phyloP scores from a whole-genome alignment of 495 filamentous ascomycete genomes.

The Schizothecium vesticola region DNA sequence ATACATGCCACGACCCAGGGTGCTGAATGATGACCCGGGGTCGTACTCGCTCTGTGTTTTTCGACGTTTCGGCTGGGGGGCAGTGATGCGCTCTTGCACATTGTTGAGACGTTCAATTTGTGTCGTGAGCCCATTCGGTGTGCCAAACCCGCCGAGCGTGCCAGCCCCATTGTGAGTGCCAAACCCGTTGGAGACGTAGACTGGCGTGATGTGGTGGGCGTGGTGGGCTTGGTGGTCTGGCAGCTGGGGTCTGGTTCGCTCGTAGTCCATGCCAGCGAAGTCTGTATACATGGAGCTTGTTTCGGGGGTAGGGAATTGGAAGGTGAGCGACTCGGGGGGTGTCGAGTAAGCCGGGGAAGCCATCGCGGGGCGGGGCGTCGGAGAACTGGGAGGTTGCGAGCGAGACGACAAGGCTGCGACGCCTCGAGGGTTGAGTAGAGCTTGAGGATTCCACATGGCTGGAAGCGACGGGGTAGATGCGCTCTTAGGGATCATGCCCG shows the following conservation, averaged over 20 bases:
- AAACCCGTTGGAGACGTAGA: neutral
- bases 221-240: neutral
- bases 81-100: conserved; percentile 56
- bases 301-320: conserved; percentile 41
- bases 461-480: neutral
- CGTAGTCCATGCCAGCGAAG: conserved; percentile 15
- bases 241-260: neutral
- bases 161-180: neutral
- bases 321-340: conserved; percentile 19
- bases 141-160: neutral
- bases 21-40: conserved; percentile 37
- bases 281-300: conserved; percentile 14
- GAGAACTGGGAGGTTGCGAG: conserved; percentile 13
- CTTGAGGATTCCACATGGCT: conserved; percentile 24
- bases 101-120: conserved; percentile 68
- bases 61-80: conserved; percentile 57
- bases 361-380: neutral
- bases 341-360: neutral
- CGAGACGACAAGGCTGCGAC: conserved; percentile 2
- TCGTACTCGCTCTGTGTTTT: conserved; percentile 50
- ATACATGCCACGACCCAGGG: conserved; percentile 48
- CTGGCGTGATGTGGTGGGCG: neutral
- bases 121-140: conserved; percentile 25
- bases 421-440: conserved; percentile 26
- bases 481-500: neutral